A percentile compares a stretch with the other conserved stretches of the same genome.
phyloP scores from a whole-genome alignment of 768 basidiomycete species.

The Tephrocybe rancida region DNA sequence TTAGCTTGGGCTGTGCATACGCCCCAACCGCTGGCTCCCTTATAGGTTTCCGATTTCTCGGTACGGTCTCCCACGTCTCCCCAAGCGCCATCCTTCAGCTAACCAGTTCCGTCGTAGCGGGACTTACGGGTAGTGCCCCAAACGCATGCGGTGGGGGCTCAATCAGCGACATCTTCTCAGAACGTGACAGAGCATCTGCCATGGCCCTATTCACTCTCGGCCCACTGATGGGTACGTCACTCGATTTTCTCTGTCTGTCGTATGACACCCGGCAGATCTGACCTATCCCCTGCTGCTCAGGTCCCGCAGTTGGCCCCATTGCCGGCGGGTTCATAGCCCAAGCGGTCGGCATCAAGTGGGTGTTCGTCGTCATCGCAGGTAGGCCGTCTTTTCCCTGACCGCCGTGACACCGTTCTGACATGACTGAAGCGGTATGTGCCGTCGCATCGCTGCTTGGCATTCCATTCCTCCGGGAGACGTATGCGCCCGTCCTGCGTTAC shows the following conservation, averaged over 20 bases:
- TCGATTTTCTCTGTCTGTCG: neutral
- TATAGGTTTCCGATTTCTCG: conserved; percentile 66
- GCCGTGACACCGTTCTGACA: neutral
- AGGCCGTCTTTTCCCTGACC: conserved; percentile 4
- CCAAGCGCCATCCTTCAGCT: neutral
- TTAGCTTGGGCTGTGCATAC: conserved; percentile 71
- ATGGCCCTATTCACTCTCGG: conserved; percentile 70
- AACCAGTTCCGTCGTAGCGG: conserved; percentile 40
- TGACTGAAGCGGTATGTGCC: conserved; percentile 39
- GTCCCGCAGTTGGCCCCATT: conserved; percentile 60
- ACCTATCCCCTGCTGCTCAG: conserved; percentile 14
- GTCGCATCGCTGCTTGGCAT: conserved; percentile 50
- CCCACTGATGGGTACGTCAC: conserved; percentile 65
- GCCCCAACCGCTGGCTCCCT: conserved; percentile 56
- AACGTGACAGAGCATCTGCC: conserved; percentile 51
- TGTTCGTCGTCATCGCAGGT: conserved; percentile 55
- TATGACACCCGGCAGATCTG: neutral
- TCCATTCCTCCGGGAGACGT: conserved; percentile 70
- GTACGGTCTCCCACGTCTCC: conserved; percentile 29
- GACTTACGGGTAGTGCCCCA: conserved; percentile 63
- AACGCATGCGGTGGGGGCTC: conserved; percentile 64
- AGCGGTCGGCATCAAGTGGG: conserved; percentile 57
- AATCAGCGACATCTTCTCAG: conserved; percentile 67
- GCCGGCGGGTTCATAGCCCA: conserved; percentile 67
- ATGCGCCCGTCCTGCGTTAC: conserved; percentile 64